Evolutionary conservation across 2,329 filamentous ascomycete genomes (phyloP).

Genomic region (Colletotrichum sp.): DNA sequence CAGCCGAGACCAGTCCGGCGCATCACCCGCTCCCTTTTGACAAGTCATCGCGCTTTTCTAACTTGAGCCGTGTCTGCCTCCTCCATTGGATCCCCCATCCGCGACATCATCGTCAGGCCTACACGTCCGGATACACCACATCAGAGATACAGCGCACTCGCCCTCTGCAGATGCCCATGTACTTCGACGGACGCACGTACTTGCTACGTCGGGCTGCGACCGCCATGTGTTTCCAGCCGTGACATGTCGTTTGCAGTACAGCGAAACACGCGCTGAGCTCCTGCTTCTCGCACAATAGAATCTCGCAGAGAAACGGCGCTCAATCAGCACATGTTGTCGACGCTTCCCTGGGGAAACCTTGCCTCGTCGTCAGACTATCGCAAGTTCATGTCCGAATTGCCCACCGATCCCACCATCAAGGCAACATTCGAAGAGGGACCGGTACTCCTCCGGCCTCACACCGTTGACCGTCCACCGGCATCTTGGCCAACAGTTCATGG

Average conservation of each 20-base stretch:
- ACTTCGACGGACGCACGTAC: neutral
- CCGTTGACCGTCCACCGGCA: neutral
- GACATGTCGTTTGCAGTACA: neutral
- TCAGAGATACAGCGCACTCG: neutral
- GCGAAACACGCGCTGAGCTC: neutral
- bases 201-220: slow-evolving; percentile 5
- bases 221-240: slow-evolving; percentile 3
- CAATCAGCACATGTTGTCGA: neutral
- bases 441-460: neutral
- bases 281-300: neutral
- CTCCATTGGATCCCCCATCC: neutral
- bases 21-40: slow-evolving; percentile 12
- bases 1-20: slow-evolving; percentile 16
- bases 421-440: neutral
- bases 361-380: neutral
- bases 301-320: neutral
- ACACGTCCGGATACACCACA: neutral
- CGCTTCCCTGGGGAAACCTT: neutral
- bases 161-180: neutral
- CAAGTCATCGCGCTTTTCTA: neutral
- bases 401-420: neutral
- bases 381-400: neutral
- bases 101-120: neutral
- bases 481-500: neutral
- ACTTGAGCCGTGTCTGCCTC: neutral